Evolutionary conservation across 306 rosid genomes (phyloP).

Genomic region (Glycine latifolia): DNA sequence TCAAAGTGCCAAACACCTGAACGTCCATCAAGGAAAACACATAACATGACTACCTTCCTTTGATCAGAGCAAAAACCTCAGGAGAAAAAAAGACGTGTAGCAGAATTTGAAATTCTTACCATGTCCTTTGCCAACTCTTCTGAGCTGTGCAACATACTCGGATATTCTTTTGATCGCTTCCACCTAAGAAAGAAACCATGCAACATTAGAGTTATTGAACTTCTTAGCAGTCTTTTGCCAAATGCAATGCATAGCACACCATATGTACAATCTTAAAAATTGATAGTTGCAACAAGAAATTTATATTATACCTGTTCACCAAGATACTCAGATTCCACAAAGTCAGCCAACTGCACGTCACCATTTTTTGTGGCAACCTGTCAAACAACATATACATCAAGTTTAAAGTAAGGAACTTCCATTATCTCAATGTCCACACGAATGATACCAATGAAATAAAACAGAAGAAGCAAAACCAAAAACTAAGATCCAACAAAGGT

Average conservation of each 20-base stretch:
- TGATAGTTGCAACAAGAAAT: neutral
- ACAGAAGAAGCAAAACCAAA: constrained; percentile 18
- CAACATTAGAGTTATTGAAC: neutral
- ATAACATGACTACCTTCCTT: neutral
- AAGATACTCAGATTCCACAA: constrained; percentile 74
- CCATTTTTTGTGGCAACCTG: constrained; percentile 75
- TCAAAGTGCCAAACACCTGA: constrained; percentile 98
- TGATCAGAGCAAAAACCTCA: neutral
- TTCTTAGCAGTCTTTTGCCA: neutral
- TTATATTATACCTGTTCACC: constrained; percentile 74
- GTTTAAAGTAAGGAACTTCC: constrained; percentile 3
- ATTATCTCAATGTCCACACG: neutral
- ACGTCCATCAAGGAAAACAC: constrained; percentile 14
- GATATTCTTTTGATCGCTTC: constrained; percentile 87
- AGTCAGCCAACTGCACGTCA: constrained; percentile 83
- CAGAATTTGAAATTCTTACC: constrained; percentile 58
- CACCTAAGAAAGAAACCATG: constrained; percentile 55
- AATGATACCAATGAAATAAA: neutral
- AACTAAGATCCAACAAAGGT: constrained; percentile 13
- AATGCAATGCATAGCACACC: neutral
- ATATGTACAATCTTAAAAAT: neutral
- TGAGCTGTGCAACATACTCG: constrained; percentile 93
- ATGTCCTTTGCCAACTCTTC: constrained; percentile 94
- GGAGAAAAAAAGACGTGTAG: neutral
- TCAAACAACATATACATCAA: neutral